Conservation (phyloP, 2,329 filamentous ascomycete genomes). For the Calonectria crousiana region DNA sequence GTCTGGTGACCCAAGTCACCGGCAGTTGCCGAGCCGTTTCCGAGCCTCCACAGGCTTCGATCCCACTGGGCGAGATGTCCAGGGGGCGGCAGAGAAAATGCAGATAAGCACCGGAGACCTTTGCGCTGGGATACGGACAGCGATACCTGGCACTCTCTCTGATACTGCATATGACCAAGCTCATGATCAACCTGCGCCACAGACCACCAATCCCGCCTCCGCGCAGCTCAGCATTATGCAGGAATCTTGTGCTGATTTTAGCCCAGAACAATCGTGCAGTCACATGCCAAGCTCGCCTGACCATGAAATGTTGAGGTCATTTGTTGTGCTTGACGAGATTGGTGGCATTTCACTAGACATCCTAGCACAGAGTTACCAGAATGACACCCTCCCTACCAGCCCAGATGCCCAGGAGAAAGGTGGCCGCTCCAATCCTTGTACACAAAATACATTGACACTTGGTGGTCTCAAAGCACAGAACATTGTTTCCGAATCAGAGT, state of each 20-base stretch:
- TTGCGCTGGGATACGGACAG: not conserved
- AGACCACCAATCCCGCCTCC: not conserved
- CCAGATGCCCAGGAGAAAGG: not conserved
- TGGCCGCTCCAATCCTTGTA: not conserved
- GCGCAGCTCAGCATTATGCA: not conserved
- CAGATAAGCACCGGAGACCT: not conserved
- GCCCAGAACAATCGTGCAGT: not conserved
- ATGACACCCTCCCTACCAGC: not conserved
- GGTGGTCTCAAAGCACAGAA: not conserved
- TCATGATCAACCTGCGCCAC: not conserved
- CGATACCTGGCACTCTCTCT: not conserved
- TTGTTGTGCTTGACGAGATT: not conserved
- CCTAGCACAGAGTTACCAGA: not conserved
- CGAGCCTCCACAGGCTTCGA: not conserved
- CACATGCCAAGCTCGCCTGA: not conserved
- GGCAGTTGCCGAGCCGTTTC: not conserved
- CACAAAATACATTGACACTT: not conserved
- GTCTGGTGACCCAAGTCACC: not conserved
- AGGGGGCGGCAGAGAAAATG: not conserved
- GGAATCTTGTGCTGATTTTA: not conserved
- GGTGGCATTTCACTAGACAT: not conserved
- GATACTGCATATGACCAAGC: not conserved
- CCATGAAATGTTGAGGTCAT: not conserved
- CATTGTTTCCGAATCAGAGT: not conserved
- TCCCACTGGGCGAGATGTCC: not conserved